These are phyloP conservation scores for Calocybe cyanea DNA, from an alignment of 768 basidiomycete genomes.

Conservation along the genomic window DNA sequence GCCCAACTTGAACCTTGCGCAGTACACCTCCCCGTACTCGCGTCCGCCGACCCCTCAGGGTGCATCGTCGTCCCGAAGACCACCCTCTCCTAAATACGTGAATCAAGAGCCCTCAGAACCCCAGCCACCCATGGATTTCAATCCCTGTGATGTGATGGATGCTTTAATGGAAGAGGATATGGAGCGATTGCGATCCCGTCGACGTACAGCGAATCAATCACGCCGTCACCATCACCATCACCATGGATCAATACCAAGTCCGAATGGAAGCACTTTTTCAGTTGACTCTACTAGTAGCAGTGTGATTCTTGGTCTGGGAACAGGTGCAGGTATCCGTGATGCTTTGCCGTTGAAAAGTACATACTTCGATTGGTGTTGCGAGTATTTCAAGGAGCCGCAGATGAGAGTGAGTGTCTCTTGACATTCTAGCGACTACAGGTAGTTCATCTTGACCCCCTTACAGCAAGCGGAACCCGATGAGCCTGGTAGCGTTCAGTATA, in stretches of 20 bases:
- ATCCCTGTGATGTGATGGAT: conserved; percentile 79
- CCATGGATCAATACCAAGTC: conserved; percentile 53
- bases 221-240: conserved; percentile 37
- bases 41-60: conserved; percentile 42
- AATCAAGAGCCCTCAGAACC: conserved; percentile 27
- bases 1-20: conserved; percentile 73
- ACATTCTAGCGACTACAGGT: neutral
- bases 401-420: conserved; percentile 72
- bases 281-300: conserved; percentile 66
- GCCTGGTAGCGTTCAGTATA: conserved; percentile 90
- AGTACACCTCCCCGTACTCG: conserved; percentile 76
- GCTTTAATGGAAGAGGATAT: conserved; percentile 92
- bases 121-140: conserved; percentile 47
- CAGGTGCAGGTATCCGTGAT: conserved; percentile 78
- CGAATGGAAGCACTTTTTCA: conserved; percentile 74
- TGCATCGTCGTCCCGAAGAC: conserved; percentile 33
- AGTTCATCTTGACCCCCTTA: conserved; percentile 13
- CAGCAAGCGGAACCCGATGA: conserved; percentile 95
- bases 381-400: conserved; percentile 98
- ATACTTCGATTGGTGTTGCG: conserved; percentile 94
- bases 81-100: conserved; percentile 22
- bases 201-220: conserved; percentile 39
- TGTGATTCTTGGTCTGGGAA: conserved; percentile 73
- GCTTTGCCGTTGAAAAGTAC: conserved; percentile 85
- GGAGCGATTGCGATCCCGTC: conserved; percentile 78